Evolutionary conservation across 1,284 basidiomycete genomes (phyloP), one percentile per base, ranked within the genome.

Genomic region (Pascua sp.): DNA sequence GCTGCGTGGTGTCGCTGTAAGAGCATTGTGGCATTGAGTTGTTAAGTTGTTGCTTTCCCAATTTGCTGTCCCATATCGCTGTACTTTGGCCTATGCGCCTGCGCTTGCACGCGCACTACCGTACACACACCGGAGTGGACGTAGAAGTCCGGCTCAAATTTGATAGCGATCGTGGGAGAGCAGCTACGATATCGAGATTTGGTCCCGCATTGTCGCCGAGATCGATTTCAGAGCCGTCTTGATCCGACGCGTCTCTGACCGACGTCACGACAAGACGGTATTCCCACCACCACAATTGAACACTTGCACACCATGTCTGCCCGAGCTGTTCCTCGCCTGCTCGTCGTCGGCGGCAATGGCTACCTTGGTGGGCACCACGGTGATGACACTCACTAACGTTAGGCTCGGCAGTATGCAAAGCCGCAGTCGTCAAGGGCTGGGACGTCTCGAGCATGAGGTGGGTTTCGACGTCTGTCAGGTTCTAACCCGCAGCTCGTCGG

Each of bases 301-400:
- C 9, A 10, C 15, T 17, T 9, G 17, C 13, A 42, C 41, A 42
- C 41, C 39, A 54, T 54, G 46, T 38, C 41, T 7, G 24, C 7
- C 24, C 24, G 24, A 32, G 24, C 24, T 36, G 64, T 73, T 11
- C 72, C 67, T 0, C 59, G 62, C 81, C 61, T 96, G 57, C 84
- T 94, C 9, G 91, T 97, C 38, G 85, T 96, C 1, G 94, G 94
- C 16, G 93, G 93, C 38, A 96, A 96, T 76, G 93, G 94, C 12
- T 97, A 95, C 79, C 85, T 97, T 64, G 93, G 91, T 89, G 65
- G 60, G 80, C 60, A 12, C 18, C 7, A 18, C 7, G 8, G 32
- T 36, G n/a, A 59, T 60, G 12, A 48, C 24, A 2, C 5, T 5
- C 16, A 47, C 37, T 39, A 36, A 57, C 51, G n/a, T 11, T 62